These are phyloP conservation scores for Trapa bicornis DNA, from an alignment of 345 rosid species.

Conservation along the genomic window DNA sequence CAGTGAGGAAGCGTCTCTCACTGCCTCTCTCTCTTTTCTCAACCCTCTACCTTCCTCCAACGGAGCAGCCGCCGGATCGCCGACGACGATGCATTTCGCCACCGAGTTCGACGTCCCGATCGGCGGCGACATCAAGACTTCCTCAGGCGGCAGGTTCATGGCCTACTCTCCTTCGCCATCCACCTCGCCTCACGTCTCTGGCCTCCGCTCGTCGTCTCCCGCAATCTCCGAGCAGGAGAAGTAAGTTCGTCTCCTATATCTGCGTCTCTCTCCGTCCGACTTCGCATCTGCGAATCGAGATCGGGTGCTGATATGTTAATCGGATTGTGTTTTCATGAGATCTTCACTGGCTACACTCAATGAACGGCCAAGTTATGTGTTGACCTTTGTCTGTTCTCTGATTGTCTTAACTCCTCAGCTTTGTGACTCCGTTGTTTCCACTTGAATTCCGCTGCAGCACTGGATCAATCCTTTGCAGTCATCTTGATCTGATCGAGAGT, in stretches of 20 bases:
- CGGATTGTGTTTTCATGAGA: not conserved
- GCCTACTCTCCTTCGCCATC: conserved; percentile 77
- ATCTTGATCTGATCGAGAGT: not conserved
- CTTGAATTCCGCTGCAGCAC: not conserved
- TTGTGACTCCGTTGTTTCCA: not conserved
- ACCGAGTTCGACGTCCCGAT: conserved; percentile 7
- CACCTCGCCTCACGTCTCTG: conserved; percentile 58
- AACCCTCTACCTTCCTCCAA: not conserved
- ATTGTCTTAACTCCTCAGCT: not conserved
- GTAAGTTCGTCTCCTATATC: conserved; percentile 19
- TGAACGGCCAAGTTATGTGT: not conserved
- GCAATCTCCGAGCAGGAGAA: conserved; percentile 64
- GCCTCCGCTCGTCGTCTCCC: conserved; percentile 57
- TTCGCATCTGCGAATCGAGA: not conserved
- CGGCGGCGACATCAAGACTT: conserved; percentile 24
- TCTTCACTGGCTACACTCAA: not conserved
- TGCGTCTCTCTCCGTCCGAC: not conserved
- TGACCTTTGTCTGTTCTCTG: conserved; percentile 1
- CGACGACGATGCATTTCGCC: conserved; percentile 9
- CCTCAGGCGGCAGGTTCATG: conserved; percentile 57
- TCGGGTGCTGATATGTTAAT: conserved; percentile 3
- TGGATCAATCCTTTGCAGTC: not conserved
- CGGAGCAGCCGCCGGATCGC: conserved; percentile 3
- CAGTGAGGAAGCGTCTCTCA: not conserved
- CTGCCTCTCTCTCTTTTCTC: not conserved